Percentiles rank a stretch among this genome's conserved stretches.
These are phyloP conservation scores for Tolypocladium tropicale DNA, from an alignment of 2,329 filamentous ascomycete species.

Conservation along the genomic window DNA sequence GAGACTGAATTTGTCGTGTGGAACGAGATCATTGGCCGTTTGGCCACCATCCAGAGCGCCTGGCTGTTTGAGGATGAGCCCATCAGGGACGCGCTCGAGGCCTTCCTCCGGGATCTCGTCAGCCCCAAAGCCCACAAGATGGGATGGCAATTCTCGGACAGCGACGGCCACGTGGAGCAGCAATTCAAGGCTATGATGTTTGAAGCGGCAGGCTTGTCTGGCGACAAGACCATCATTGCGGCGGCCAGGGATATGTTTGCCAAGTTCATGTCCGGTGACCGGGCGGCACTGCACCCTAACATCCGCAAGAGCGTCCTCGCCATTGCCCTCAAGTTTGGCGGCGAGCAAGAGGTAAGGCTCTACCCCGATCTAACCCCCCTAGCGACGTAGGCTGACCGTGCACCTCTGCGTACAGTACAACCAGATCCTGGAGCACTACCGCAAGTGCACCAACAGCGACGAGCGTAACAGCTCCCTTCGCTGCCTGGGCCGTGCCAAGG, in stretches of 20 bases:
- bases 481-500: slow-evolving; percentile 66
- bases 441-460: slow-evolving; percentile 57
- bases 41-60: slow-evolving; percentile 68
- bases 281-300: slow-evolving; percentile 79
- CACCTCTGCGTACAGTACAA: slow-evolving; percentile 48
- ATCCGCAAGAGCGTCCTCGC: slow-evolving; percentile 78
- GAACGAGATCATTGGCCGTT: slow-evolving; percentile 78
- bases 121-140: slow-evolving; percentile 73
- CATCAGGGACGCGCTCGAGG: slow-evolving; percentile 64
- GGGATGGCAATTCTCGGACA: slow-evolving; percentile 79
- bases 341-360: slow-evolving; percentile 59
- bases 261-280: slow-evolving; percentile 72
- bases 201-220: slow-evolving; percentile 67
- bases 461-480: slow-evolving; percentile 89
- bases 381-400: slow-evolving; percentile 8
- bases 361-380: background rate
- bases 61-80: slow-evolving; percentile 72
- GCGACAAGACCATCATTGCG: slow-evolving; percentile 67
- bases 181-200: slow-evolving; percentile 94
- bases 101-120: slow-evolving; percentile 71
- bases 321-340: slow-evolving; percentile 75
- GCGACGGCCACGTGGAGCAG: slow-evolving; percentile 80
- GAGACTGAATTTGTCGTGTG: slow-evolving; percentile 90
- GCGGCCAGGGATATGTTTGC: slow-evolving; percentile 85
- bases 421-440: slow-evolving; percentile 63